Conservation (phyloP, 129 eudicot genomes). For the Chrysanthemum lavandulifolium region DNA sequence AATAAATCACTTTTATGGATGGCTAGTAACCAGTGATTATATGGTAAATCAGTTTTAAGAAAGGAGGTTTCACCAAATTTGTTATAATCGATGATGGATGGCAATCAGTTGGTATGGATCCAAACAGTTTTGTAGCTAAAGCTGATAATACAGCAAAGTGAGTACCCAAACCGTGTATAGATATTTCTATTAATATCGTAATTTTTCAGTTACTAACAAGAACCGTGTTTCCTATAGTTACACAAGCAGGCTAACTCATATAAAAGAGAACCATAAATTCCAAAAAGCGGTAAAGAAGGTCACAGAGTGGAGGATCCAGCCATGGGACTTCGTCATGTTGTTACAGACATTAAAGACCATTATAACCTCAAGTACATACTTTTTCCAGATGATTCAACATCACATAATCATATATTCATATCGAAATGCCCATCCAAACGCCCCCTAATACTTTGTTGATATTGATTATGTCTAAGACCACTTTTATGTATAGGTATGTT, state of each 20-base stretch:
- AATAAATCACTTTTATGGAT: too few species aligned
- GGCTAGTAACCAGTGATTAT: constrained; percentile 1
- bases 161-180: constrained; percentile 17
- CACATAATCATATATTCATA: too few species aligned
- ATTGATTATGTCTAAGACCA: too few species aligned
- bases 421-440: too few species aligned
- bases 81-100: constrained; percentile 94
- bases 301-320: constrained; percentile 70
- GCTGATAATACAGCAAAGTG: constrained; percentile 79
- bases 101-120: constrained; percentile 90
- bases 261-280: constrained; percentile 91
- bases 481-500: constrained; percentile 51
- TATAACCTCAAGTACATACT: constrained; percentile 51
- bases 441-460: too few species aligned
- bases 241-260: constrained; percentile 73
- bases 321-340: constrained; percentile 63
- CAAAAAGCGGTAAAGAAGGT: constrained; percentile 81
- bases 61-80: constrained; percentile 91
- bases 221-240: constrained; percentile 44
- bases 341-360: constrained; percentile 65
- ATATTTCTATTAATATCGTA: background rate
- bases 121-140: constrained; percentile 42
- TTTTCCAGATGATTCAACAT: background rate
- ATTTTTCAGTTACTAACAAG: constrained; percentile 2
- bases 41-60: constrained; percentile 50